Conservation (phyloP, 2,329 filamentous ascomycete species). For the Cytospora schulzeri region DNA sequence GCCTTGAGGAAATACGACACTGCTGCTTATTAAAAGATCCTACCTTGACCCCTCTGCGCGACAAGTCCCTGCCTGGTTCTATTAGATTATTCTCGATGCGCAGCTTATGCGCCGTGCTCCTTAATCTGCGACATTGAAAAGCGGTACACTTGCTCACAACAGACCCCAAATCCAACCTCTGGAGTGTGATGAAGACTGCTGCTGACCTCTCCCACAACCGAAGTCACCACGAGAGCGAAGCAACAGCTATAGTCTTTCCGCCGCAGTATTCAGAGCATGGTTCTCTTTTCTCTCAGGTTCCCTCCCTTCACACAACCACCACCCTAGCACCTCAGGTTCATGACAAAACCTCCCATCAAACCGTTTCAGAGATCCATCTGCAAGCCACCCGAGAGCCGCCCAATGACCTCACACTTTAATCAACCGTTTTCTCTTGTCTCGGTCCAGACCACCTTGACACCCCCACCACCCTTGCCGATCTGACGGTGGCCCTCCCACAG, state of each 20-base stretch:
- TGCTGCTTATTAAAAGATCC: conserved; percentile 6
- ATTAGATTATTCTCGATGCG: not conserved
- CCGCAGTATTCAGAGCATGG: too few species aligned
- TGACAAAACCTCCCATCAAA: too few species aligned
- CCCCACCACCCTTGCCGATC: not conserved
- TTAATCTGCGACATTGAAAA: not conserved
- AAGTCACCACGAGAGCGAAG: not conserved
- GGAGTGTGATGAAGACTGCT: not conserved
- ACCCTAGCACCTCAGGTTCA: too few species aligned
- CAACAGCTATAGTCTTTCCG: not conserved
- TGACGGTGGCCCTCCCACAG: not conserved
- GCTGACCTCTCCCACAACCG: not conserved
- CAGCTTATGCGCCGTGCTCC: not conserved
- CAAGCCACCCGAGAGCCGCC: not conserved
- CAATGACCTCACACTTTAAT: not conserved
- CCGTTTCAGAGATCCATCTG: not conserved
- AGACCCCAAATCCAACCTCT: not conserved
- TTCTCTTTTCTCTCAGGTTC: too few species aligned
- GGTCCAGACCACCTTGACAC: not conserved
- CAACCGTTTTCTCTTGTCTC: not conserved
- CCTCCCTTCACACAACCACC: too few species aligned
- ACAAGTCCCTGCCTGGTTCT: not conserved
- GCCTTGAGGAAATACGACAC: conserved; percentile 21
- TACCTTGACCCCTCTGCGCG: not conserved
- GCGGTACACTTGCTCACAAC: not conserved